Base-by-base conservation (phyloP, 192 early-diverging fungal genomes). In the Dissophora globulifera region DNA sequence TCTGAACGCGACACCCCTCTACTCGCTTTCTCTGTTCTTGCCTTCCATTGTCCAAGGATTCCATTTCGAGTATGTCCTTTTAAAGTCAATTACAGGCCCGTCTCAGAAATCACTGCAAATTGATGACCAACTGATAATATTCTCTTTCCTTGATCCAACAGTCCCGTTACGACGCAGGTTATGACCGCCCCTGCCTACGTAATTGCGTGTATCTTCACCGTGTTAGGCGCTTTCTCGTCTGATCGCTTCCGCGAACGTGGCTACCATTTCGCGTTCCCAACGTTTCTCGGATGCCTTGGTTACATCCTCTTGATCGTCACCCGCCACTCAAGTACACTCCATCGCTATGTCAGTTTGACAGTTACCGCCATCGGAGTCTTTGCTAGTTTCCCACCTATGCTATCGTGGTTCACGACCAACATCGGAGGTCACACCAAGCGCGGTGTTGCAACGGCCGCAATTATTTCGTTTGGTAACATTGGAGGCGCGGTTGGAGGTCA, bases 391-490 rank as follows among this genome's bases (percentile, higher is more conserved):
- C 87, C 91, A 16, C 72, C 85, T 19, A 87, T 88, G 89, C 27
- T 91, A 82, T 78, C 68, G 80, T 87, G 87, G 38, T 79, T 84
- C 25, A 90, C 90, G 16, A 82, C 90, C 58, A 81, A 89, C 46
- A 88, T 90, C 42, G 88, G 89, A 40, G 91, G 91, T 8, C 85
- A 91, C 49, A 91, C 86, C 12, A 93, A 93, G 79, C 81, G 89
- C 20, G 90, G 84, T n/a, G 79, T 88, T 58, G 87, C 88, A 12
- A 80, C 84, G 11, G 91, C 90, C 47, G 81, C 89, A 51, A 81
- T 89, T 41, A 88, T 90, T 54, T 84, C 83, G 2, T 84, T 88
- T 59, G 91, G 88, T 32, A 92, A 94, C 69, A 79, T 90, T 59
- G 89, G 90, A 76, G 92, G 91, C 30, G 85, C 86, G 15, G 84